Conservation (phyloP, 495 filamentous ascomycete genomes). For the Clavariopsis aquatica region DNA sequence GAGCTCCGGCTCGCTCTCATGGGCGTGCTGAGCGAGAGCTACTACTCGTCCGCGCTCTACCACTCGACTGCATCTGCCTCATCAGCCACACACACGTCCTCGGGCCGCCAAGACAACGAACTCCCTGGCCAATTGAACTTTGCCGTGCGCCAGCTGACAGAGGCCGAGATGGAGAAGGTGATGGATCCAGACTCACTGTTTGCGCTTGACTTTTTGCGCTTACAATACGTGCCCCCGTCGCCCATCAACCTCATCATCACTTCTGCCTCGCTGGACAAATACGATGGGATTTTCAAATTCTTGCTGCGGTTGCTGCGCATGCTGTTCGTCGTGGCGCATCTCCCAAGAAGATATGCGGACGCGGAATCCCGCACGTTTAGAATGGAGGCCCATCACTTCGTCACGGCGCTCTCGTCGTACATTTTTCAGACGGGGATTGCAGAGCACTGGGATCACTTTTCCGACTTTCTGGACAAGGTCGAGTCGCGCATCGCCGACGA, state of each 20-base stretch:
- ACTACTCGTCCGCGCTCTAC: conserved; percentile 46
- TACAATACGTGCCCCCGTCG: conserved; percentile 79
- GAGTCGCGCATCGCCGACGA: conserved; percentile 55
- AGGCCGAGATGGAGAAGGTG: conserved; percentile 73
- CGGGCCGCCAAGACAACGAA: conserved; percentile 47
- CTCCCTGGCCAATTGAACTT: conserved; percentile 85
- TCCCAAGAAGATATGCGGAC: conserved; percentile 52
- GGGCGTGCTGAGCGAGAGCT: conserved; percentile 79
- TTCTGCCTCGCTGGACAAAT: conserved; percentile 64
- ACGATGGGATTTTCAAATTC: conserved; percentile 79
- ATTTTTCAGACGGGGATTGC: conserved; percentile 76
- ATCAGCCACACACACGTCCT: conserved; percentile 18
- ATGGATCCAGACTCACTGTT: conserved; percentile 77
- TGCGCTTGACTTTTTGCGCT: conserved; percentile 84
- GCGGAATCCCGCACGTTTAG: conserved; percentile 61
- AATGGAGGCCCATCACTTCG: conserved; percentile 76
- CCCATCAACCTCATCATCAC: conserved; percentile 75
- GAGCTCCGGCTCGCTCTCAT: conserved; percentile 86
- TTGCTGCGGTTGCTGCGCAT: conserved; percentile 77
- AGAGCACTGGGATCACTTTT: conserved; percentile 69
- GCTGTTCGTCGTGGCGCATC: conserved; percentile 71
- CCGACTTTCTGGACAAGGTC: conserved; percentile 62
- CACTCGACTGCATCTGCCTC: conserved; percentile 21
- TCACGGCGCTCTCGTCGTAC: conserved; percentile 66
- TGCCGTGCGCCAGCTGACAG: conserved; percentile 75